These are phyloP conservation scores for Teunomyces barrocoloradensis DNA, from an alignment of 805 yeast species.

Conservation along the genomic window DNA sequence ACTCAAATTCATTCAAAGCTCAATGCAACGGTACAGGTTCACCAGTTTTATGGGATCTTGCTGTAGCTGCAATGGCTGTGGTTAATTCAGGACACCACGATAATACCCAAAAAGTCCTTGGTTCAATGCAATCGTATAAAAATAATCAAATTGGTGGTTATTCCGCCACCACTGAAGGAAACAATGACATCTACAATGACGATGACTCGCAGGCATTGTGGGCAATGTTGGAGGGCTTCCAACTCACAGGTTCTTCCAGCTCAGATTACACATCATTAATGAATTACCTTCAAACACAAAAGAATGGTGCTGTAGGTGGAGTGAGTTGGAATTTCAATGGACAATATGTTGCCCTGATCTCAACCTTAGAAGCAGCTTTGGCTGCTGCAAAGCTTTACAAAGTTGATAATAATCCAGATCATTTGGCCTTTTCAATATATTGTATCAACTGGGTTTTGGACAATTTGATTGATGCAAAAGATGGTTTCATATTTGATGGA, in stretches of 20 bases:
- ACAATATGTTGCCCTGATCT: slow-evolving; percentile 25
- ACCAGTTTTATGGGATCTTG: slow-evolving; percentile 24
- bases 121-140: slow-evolving; percentile 16
- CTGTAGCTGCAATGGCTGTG: slow-evolving; percentile 23
- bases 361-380: slow-evolving; percentile 26
- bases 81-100: slow-evolving; percentile 12
- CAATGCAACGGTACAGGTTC: slow-evolving; percentile 9
- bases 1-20: slow-evolving; percentile 13
- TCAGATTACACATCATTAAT: slow-evolving; percentile 15
- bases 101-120: slow-evolving; percentile 11
- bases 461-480: slow-evolving; percentile 18
- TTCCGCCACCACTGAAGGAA: slow-evolving; percentile 21
- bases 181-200: slow-evolving; percentile 26
- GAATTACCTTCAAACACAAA: slow-evolving; percentile 15
- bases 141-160: slow-evolving; percentile 20
- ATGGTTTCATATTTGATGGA: slow-evolving; percentile 26
- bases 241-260: slow-evolving; percentile 5
- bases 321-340: slow-evolving; percentile 21
- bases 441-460: slow-evolving; percentile 17
- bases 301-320: slow-evolving; percentile 20
- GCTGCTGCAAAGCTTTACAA: slow-evolving; percentile 23
- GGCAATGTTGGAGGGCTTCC: slow-evolving; percentile 25
- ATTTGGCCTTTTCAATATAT: slow-evolving; percentile 14
- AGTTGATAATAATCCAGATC: slow-evolving; percentile 7
- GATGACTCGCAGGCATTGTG: slow-evolving; percentile 29